Evolutionary conservation across 2,329 filamentous ascomycete genomes (phyloP).

Genomic region (Ceratocystis alfenasii): DNA sequence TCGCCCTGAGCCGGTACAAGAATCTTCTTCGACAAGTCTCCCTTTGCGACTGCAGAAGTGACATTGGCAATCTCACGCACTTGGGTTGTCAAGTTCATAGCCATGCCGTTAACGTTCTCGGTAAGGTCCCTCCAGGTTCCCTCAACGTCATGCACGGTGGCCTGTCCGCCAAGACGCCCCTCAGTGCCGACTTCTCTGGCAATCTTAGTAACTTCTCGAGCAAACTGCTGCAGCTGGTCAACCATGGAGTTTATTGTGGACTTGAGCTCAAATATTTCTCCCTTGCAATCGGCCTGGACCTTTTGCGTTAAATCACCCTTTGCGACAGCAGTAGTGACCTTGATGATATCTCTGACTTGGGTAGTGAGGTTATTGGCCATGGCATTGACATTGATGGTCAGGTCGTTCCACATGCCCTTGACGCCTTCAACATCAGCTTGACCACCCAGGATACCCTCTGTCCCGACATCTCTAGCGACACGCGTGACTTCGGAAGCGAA

Average conservation of each 20-base stretch:
- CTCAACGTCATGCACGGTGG: slow-evolving; percentile 89
- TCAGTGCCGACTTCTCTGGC: slow-evolving; percentile 95
- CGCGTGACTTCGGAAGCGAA: slow-evolving; percentile 77
- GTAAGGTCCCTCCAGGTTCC: slow-evolving; percentile 96
- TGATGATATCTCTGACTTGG: slow-evolving; percentile 89
- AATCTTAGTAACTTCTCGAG: slow-evolving; percentile 91
- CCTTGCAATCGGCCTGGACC: slow-evolving; percentile 83
- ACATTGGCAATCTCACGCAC: slow-evolving; percentile 96
- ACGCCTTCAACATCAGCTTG: slow-evolving; percentile 75
- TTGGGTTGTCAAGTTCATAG: slow-evolving; percentile 93
- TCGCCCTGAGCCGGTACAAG: slow-evolving; percentile 87
- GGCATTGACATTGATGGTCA: slow-evolving; percentile 75
- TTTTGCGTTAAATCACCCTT: slow-evolving; percentile 92
- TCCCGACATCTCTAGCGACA: slow-evolving; percentile 72
- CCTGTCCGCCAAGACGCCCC: slow-evolving; percentile 84
- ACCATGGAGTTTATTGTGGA: slow-evolving; percentile 99
- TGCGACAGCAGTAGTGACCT: slow-evolving; percentile 59
- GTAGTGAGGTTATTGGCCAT: slow-evolving; percentile 82
- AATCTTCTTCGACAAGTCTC: slow-evolving; percentile 92
- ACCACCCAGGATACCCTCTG: slow-evolving; percentile 69
- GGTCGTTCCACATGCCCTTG: slow-evolving; percentile 78
- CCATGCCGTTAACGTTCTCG: slow-evolving; percentile 95
- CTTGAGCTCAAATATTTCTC: slow-evolving; percentile 88
- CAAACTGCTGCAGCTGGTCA: slow-evolving; percentile 91
- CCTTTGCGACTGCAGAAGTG: slow-evolving; percentile 86